Conservation (phyloP, 495 filamentous ascomycete genomes). For the Hypomontagnella monticulosa region DNA sequence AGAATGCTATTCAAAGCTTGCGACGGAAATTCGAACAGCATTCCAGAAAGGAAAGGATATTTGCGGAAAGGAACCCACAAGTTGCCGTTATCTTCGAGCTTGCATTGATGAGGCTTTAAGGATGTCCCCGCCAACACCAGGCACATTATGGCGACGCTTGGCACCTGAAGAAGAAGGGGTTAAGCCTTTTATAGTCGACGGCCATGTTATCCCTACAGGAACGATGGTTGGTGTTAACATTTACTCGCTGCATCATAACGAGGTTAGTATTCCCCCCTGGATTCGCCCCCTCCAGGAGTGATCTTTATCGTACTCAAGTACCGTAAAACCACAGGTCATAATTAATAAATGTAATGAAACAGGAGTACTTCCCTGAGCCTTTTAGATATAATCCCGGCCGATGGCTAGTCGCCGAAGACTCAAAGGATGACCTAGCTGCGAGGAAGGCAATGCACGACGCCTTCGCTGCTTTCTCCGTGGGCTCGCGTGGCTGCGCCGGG, state of each 20-base stretch:
- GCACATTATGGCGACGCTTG: conserved; percentile 55
- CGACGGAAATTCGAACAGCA: conserved; percentile 48
- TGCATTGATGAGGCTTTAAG: conserved; percentile 60
- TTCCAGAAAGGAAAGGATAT: conserved; percentile 53
- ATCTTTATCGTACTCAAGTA: too few relatives aligned
- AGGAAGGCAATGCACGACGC: conserved; percentile 16
- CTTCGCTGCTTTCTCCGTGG: conserved; percentile 45
- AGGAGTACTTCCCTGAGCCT: neutral
- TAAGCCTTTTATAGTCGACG: conserved; percentile 11
- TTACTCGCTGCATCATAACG: conserved; percentile 4
- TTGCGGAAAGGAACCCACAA: conserved; percentile 52
- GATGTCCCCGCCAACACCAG: conserved; percentile 61
- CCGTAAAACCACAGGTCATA: too few relatives aligned
- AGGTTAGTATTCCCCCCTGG: too few relatives aligned
- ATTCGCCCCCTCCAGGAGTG: too few relatives aligned
- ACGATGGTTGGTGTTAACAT: neutral
- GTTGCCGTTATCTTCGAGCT: conserved; percentile 52
- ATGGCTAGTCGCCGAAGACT: neutral
- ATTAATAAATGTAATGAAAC: too few relatives aligned
- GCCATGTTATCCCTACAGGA: conserved; percentile 52
- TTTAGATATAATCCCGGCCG: neutral
- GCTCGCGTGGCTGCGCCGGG: conserved; percentile 45
- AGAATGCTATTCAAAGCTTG: conserved; percentile 51
- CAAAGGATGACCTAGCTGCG: neutral
- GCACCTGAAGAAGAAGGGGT: neutral